Base-by-base conservation (phyloP, 768 basidiomycete genomes). In the Rubroboletus pulcherrimus region DNA sequence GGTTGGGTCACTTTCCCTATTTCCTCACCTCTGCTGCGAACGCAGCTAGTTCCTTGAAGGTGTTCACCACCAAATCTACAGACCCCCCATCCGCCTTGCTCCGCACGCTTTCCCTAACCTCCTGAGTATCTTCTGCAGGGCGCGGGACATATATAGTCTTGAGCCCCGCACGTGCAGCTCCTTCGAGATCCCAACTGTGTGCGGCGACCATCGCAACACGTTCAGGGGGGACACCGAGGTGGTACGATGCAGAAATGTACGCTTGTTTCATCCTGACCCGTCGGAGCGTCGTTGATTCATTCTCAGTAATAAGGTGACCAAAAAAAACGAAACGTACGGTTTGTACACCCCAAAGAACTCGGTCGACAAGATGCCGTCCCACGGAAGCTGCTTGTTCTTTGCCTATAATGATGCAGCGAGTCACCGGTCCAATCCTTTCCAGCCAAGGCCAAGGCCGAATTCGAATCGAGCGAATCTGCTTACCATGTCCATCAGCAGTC, bases 161-260 rank as follows among this genome's bases (percentile, higher is more conserved):
- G 72, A 86, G 72, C 1, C 86, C 86, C 4, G 75, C 68, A 0
- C 61, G 63, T 0, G 75, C 78, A 0, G 86, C 85, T 0, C 75
- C 82, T 1, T 75, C 74, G 12, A 86, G 72, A 61, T 89, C 87
- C 54, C 70, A 74, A 4, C 74, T 73, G 68, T 88, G 87, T 8
- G 85, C 76, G 0, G 86, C 85, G 9, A 88, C 86, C 80, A 89
- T 81, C 2, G 81, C 85, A 38, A 79, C 74, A 39, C 77, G 76
- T 10, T 77, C 60, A 0, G 85, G 80, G 1, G 74, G 56, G 7
- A 70, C 31, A 14, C 63, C 68, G 8, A 88, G 77, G 57, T 85
- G 79, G 8, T 74, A 71, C 1, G 77, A 66, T 1, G 80, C 79
- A 3, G 76, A 73, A 1, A 75, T 67, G 59, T 87, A 88, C 0